A percentile compares a stretch with the other conserved stretches of the same genome.
Evolutionary conservation across 2,329 filamentous ascomycete genomes (phyloP).

Genomic region (Daldinia eschscholtzii): DNA sequence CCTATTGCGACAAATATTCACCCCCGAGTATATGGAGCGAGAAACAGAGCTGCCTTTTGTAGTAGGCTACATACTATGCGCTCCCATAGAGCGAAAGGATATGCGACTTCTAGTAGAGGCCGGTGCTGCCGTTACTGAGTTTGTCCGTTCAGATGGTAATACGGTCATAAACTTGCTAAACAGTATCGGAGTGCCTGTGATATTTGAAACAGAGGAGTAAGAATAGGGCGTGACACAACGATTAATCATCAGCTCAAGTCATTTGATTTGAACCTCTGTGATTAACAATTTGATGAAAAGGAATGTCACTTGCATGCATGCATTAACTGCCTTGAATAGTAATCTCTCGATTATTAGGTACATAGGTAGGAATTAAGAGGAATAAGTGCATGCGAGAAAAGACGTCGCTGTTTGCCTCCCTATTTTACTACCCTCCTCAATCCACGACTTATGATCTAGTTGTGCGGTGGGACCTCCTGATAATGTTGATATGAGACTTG

Average conservation of each 20-base stretch:
- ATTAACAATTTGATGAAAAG: not conserved
- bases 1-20: constrained; percentile 52
- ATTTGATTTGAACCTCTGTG: not conserved
- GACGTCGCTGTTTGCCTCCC: too few relatives aligned
- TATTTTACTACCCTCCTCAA: too few relatives aligned
- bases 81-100: not conserved
- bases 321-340: too few relatives aligned
- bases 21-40: constrained; percentile 53
- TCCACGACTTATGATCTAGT: too few relatives aligned
- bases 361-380: too few relatives aligned
- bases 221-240: not conserved
- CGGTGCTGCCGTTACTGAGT: not conserved
- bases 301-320: too few relatives aligned
- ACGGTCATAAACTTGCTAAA: not conserved
- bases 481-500: too few relatives aligned
- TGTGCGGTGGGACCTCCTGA: too few relatives aligned
- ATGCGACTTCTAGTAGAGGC: not conserved
- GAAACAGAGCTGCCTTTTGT: constrained; percentile 2
- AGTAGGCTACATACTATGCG: not conserved
- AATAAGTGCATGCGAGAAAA: too few relatives aligned
- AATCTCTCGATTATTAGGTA: too few relatives aligned
- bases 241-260: not conserved
- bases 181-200: not conserved
- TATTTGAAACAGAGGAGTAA: not conserved
- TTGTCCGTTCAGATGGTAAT: not conserved